Conservation (phyloP, 129 eudicot genomes). For the Artemisia argyi region DNA sequence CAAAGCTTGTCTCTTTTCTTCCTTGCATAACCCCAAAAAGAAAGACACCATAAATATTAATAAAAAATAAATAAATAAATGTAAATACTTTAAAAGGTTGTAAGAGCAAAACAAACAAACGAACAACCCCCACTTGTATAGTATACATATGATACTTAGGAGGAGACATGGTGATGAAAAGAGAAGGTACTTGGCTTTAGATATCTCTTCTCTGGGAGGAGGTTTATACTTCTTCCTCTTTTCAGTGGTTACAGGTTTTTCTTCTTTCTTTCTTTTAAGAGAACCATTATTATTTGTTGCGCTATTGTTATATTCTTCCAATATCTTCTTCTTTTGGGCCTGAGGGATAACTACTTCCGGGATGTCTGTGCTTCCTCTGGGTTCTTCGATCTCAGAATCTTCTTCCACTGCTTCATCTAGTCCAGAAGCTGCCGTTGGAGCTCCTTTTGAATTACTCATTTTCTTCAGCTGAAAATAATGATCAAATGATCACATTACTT, state of each 20-base stretch:
- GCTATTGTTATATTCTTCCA: slow-evolving; percentile 23
- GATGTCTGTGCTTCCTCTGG: slow-evolving; percentile 19
- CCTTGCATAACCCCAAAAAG: slow-evolving; percentile 40
- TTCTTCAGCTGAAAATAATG: slow-evolving; percentile 68
- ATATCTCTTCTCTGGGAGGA: slow-evolving; percentile 63
- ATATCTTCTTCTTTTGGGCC: slow-evolving; percentile 15
- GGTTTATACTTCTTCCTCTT: slow-evolving; percentile 54
- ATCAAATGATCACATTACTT: neutral
- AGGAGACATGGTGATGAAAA: neutral
- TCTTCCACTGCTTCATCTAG: slow-evolving; percentile 49
- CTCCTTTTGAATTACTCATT: slow-evolving; percentile 64
- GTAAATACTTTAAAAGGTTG: no score
- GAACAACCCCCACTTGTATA: no score
- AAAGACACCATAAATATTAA: neutral
- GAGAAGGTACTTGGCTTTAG: slow-evolving; percentile 59
- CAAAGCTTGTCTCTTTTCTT: slow-evolving; percentile 64
- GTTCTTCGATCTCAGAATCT: slow-evolving; percentile 36
- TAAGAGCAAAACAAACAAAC: no score
- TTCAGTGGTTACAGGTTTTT: slow-evolving; percentile 25
- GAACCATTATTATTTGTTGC: slow-evolving; percentile 11
- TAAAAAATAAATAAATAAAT: neutral
- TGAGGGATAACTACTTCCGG: slow-evolving; percentile 17
- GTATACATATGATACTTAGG: no score
- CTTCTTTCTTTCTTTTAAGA: slow-evolving; percentile 34
- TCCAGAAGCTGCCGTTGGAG: slow-evolving; percentile 31